phyloP scores from a whole-genome alignment of 495 filamentous ascomycete genomes.

The Neurospora sp. region DNA sequence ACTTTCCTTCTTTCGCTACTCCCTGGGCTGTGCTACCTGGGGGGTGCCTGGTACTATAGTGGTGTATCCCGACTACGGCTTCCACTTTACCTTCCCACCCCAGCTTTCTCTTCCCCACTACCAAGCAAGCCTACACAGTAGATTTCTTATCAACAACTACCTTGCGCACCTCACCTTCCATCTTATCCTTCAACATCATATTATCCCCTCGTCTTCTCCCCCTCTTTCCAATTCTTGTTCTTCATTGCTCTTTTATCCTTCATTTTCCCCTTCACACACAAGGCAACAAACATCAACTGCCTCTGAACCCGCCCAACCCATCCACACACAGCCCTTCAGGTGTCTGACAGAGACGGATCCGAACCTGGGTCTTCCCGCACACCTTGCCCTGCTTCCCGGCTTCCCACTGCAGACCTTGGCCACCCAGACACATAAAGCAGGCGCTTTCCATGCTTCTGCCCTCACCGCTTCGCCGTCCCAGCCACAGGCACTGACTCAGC shows the following conservation, averaged over 20 bases:
- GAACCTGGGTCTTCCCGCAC: not conserved
- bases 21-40: not conserved
- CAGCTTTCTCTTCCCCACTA: not conserved
- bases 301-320: not conserved
- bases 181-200: not conserved
- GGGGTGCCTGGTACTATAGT: not conserved
- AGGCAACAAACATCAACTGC: not conserved
- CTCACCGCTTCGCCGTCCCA: slow-evolving; percentile 20
- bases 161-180: not conserved
- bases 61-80: not conserved
- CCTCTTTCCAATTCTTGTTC: not conserved
- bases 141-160: not conserved
- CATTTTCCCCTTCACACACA: not conserved
- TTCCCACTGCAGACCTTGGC: slow-evolving; percentile 6
- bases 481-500: slow-evolving; percentile 26
- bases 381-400: slow-evolving; percentile 7
- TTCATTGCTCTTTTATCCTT: not conserved
- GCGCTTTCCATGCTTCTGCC: slow-evolving; percentile 10
- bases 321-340: not conserved
- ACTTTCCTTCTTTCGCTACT: not conserved
- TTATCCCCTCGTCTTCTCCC: not conserved
- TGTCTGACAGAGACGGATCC: not conserved
- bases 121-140: not conserved
- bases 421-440: slow-evolving; percentile 20
- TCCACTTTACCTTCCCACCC: not conserved